Evolutionary conservation across 2,329 filamentous ascomycete genomes (phyloP), one percentile per base, ranked within the genome.

Genomic region (Teratosphaeriaceae sp.): DNA sequence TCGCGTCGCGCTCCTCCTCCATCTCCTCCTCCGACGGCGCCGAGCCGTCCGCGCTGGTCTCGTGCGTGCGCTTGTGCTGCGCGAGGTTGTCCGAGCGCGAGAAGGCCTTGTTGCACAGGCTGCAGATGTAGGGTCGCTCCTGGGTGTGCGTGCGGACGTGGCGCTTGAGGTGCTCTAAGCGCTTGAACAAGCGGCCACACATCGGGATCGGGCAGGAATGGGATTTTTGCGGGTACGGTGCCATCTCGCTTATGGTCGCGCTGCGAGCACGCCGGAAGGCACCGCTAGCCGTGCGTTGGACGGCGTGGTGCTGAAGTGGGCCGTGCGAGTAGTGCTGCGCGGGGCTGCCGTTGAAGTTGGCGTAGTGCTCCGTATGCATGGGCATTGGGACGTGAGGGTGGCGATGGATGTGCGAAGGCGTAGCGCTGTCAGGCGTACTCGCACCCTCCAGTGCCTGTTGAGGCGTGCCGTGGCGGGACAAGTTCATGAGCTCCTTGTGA

Each of bases 131-230:
- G 57, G 92, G 92, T 71, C 90, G 87, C 75, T 98, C 92, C 76
- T 98, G 92, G 44, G 92, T 98, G 76, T 98, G 92, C 61, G 92
- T 98, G 71, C 92, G 86, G 67, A 98, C 92, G 73, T 98, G 92
- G 77, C 90, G 83, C 79, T 98, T 98, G 62, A 98, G 81, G 72
- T 98, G 92, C 73, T 98, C 92, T 73, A 98, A 80, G 68, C 92
- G 84, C 82, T 98, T 98, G 79, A 98, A 98, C 49, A 96, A 79
- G 60, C 92, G 84, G 42, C 92, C 92, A 65, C 92, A 98, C 43
- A 90, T 94, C 21, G 92, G 92, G 60, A 98, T 98, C n/a, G 92
- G 92, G 72, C 92, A 98, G 2, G 90, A 97, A 69, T 98, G 92
- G 30, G 89, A 95, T 69, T 98, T 98, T 63, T 94, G 88, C 40